Percentiles rank a stretch among this genome's conserved stretches.
Evolutionary conservation across 2,329 filamentous ascomycete genomes (phyloP).

Genomic region (Basipetospora chlamydospora): DNA sequence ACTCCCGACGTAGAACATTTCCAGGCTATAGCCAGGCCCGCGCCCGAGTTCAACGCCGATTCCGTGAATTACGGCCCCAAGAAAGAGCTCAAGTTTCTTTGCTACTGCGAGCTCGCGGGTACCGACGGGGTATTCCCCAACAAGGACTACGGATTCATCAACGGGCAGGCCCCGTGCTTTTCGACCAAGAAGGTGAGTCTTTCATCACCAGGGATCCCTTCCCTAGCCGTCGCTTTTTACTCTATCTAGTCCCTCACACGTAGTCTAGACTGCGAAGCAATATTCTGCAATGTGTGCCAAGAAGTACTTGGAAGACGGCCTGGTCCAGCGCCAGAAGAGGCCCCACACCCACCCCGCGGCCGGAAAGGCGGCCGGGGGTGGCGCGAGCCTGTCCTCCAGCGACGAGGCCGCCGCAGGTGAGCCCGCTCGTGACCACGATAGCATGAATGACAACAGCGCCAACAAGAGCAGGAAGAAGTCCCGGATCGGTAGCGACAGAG

Average conservation of each 20-base stretch:
- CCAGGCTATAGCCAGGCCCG: too few relatives aligned
- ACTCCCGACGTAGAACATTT: too few relatives aligned
- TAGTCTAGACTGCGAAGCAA: slow-evolving; percentile 31
- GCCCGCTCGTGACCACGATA: too few relatives aligned
- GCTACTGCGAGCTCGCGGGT: slow-evolving; percentile 12
- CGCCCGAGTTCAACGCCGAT: slow-evolving; percentile 10
- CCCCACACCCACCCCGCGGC: slow-evolving; percentile 7
- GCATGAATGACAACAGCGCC: too few relatives aligned
- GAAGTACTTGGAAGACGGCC: neutral
- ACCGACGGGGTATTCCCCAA: slow-evolving; percentile 13
- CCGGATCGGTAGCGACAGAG: too few relatives aligned
- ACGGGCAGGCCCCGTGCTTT: slow-evolving; percentile 21
- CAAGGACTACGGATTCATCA: slow-evolving; percentile 19
- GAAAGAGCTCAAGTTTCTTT: slow-evolving; percentile 11
- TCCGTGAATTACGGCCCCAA: slow-evolving; percentile 12
- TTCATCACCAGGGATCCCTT: neutral
- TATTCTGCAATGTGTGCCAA: slow-evolving; percentile 35
- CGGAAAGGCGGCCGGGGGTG: too few relatives aligned
- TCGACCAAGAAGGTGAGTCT: slow-evolving; percentile 27
- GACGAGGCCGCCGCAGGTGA: too few relatives aligned
- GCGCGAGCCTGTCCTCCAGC: too few relatives aligned
- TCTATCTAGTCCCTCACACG: neutral
- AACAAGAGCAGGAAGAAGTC: too few relatives aligned
- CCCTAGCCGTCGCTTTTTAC: neutral
- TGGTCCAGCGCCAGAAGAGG: slow-evolving; percentile 8